phyloP scores from a whole-genome alignment of 2,329 filamentous ascomycete genomes.

The Gnomoniopsis sp. region DNA sequence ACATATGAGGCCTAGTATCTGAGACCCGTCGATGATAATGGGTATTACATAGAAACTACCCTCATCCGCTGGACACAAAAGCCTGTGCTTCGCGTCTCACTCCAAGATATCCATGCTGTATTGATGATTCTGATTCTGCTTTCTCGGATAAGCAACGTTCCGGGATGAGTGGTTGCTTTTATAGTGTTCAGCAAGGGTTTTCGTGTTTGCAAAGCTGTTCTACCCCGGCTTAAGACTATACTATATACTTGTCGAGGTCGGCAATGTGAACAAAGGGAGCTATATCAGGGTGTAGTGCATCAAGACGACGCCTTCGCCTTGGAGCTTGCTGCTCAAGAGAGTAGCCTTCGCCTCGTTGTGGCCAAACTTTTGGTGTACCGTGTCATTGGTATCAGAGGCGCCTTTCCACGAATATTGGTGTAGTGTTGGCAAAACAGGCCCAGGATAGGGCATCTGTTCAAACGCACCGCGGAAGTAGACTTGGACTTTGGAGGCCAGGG shows the following conservation, averaged over 20 bases:
- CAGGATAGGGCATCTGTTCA: slow-evolving; percentile 67
- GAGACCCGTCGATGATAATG: slow-evolving; percentile 76
- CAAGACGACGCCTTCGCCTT: slow-evolving; percentile 77
- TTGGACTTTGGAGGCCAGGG: slow-evolving; percentile 63
- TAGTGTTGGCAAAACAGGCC: slow-evolving; percentile 59
- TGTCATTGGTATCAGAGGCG: slow-evolving; percentile 65
- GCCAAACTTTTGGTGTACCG: slow-evolving; percentile 63
- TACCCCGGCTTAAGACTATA: slow-evolving; percentile 78
- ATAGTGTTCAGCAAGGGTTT: too few species aligned
- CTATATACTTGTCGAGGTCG: slow-evolving; percentile 72
- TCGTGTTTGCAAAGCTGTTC: slow-evolving; percentile 78
- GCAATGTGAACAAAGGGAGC: slow-evolving; percentile 61
- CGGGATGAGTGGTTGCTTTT: too few species aligned
- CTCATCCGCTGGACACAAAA: slow-evolving; percentile 59
- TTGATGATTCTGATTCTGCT: too few species aligned
- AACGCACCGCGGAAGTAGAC: slow-evolving; percentile 65
- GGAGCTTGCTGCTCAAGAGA: slow-evolving; percentile 77
- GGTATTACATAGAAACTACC: slow-evolving; percentile 77
- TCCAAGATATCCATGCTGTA: slow-evolving; percentile 71
- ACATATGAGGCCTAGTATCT: slow-evolving; percentile 77
- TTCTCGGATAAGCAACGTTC: too few species aligned
- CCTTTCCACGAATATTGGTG: slow-evolving; percentile 53
- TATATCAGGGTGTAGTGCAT: slow-evolving; percentile 78
- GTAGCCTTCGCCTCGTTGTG: slow-evolving; percentile 64
- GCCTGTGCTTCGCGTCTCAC: slow-evolving; percentile 67